A percentile compares a stretch with the other conserved stretches of the same genome.
Conservation (phyloP, 176 grass and related monocot genomes). For the Pontederia crassipes region DNA sequence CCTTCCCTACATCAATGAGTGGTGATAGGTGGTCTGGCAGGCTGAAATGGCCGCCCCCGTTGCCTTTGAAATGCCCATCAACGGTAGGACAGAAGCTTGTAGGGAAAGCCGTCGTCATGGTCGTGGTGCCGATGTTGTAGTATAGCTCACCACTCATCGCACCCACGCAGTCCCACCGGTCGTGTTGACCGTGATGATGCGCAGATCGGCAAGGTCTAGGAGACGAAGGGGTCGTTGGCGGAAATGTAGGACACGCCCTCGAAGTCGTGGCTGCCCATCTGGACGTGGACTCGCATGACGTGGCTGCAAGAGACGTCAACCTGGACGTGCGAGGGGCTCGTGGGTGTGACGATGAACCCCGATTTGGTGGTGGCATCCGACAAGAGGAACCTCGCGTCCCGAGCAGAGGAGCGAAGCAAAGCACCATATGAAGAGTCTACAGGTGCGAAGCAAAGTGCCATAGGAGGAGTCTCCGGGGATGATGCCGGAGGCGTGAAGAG, state of each 20-base stretch:
- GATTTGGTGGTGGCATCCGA: background rate
- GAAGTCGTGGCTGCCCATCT: background rate
- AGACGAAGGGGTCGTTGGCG: background rate
- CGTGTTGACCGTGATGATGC: background rate
- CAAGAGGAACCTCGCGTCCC: background rate
- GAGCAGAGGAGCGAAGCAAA: slow-evolving; percentile 2
- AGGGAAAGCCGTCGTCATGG: background rate
- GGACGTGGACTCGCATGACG: background rate
- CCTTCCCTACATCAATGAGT: no score
- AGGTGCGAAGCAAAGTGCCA: no score
- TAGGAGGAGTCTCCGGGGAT: background rate
- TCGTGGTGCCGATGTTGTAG: background rate
- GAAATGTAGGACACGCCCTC: slow-evolving; percentile 4
- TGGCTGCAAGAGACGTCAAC: background rate
- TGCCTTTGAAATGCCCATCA: background rate
- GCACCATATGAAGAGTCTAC: no score
- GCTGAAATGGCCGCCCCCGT: slow-evolving; percentile 1
- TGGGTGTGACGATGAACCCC: background rate
- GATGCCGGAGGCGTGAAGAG: no score
- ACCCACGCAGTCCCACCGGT: background rate
- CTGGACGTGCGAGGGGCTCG: background rate
- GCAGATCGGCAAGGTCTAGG: background rate
- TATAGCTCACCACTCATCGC: background rate
- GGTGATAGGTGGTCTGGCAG: no score
- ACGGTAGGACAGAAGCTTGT: background rate